These are phyloP conservation scores for Oryza longistaminata DNA, from an alignment of 176 grass and related monocot genomes.

Conservation along the genomic window DNA sequence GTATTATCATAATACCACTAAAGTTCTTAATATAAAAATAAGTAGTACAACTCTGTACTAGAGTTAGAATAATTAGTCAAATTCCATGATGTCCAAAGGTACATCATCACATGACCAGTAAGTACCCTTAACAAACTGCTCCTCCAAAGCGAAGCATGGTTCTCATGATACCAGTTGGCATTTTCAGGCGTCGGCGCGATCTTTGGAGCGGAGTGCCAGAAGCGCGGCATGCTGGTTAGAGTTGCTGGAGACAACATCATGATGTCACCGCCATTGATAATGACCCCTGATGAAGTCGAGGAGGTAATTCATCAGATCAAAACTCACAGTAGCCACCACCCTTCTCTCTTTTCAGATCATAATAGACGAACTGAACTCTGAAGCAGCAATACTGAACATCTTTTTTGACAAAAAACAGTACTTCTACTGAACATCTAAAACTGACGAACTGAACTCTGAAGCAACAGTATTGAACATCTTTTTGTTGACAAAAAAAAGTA, in stretches of 20 bases:
- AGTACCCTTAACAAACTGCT: slow-evolving; percentile 2
- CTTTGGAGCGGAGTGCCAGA: slow-evolving; percentile 86
- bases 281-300: slow-evolving; percentile 64
- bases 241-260: slow-evolving; percentile 89
- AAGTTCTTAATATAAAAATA: not conserved
- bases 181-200: slow-evolving; percentile 85
- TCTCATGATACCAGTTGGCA: not conserved
- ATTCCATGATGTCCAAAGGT: not conserved
- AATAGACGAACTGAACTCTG: not conserved
- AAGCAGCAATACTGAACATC: not conserved
- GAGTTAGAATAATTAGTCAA: not conserved
- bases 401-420: not conserved
- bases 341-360: not conserved
- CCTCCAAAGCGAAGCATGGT: not conserved
- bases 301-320: slow-evolving; percentile 53
- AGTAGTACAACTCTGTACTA: not conserved
- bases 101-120: not conserved
- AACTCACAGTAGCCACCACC: not conserved
- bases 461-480: not conserved
- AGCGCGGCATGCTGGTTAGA: slow-evolving; percentile 82
- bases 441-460: not conserved
- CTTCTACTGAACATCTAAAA: not conserved
- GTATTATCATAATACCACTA: not conserved
- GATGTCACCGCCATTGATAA: slow-evolving; percentile 87
- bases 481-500: too few relatives aligned